Conservation (phyloP, 2,329 filamentous ascomycete species). For the Talaromyces funiculosus region DNA sequence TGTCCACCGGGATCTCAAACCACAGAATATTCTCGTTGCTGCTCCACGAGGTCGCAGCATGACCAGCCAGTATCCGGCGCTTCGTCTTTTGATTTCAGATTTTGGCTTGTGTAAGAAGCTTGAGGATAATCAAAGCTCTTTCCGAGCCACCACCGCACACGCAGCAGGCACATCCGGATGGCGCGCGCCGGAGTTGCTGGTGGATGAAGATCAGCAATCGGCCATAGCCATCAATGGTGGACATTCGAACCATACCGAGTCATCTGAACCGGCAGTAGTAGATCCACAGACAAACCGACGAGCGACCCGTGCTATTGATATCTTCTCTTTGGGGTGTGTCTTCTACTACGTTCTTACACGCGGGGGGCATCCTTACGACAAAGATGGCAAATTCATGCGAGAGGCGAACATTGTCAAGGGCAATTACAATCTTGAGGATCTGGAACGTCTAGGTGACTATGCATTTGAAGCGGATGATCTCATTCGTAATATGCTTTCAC, state of each 20-base stretch:
- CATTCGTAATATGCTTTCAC: slow-evolving; percentile 71
- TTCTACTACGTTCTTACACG: slow-evolving; percentile 98
- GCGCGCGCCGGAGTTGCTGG: slow-evolving; percentile 88
- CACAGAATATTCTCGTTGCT: slow-evolving; percentile 89
- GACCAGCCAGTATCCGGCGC: slow-evolving; percentile 49
- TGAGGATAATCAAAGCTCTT: slow-evolving; percentile 88
- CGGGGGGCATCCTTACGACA: slow-evolving; percentile 87
- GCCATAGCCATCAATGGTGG: slow-evolving; percentile 18
- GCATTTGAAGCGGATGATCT: slow-evolving; percentile 82
- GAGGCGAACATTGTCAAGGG: slow-evolving; percentile 97
- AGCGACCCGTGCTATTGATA: slow-evolving; percentile 92
- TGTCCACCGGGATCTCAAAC: slow-evolving; percentile 94
- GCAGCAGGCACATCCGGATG: slow-evolving; percentile 91
- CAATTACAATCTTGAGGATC: slow-evolving; percentile 63
- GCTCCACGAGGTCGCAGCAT: slow-evolving; percentile 47
- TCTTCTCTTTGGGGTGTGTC: slow-evolving; percentile 94
- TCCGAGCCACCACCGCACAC: slow-evolving; percentile 88
- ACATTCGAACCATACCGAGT: slow-evolving; percentile 37
- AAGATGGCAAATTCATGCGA: slow-evolving; percentile 88
- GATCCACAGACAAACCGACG: slow-evolving; percentile 60
- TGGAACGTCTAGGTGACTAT: slow-evolving; percentile 74
- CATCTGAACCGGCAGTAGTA: slow-evolving; percentile 48
- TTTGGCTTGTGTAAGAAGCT: slow-evolving; percentile 97
- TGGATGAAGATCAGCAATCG: slow-evolving; percentile 64
- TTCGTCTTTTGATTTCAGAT: slow-evolving; percentile 91